Percentiles rank a stretch among this genome's conserved stretches.
These are phyloP conservation scores for Kingdonia uniflora DNA, from an alignment of 164 flowering plant species.

Conservation along the genomic window DNA sequence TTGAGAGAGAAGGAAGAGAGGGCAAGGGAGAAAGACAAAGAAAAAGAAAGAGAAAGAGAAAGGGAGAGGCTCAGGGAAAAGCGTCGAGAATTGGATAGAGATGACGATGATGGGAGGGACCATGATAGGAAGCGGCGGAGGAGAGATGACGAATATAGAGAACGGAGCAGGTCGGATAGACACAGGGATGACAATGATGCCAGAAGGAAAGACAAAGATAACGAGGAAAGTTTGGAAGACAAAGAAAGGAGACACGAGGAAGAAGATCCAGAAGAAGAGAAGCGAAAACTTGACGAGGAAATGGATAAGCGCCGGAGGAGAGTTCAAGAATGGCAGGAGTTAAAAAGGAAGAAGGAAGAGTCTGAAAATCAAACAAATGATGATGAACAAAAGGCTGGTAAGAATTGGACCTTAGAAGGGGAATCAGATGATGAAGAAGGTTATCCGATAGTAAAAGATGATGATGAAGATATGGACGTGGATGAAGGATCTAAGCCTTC, in stretches of 20 bases:
- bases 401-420: constrained; percentile 90
- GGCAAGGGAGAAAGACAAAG: constrained; percentile 7
- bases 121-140: constrained; percentile 41
- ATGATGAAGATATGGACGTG: constrained; percentile 27
- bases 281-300: constrained; percentile 72
- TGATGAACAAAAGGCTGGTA: constrained; percentile 55
- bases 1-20: constrained; percentile 12
- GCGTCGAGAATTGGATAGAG: constrained; percentile 17
- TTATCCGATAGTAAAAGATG: constrained; percentile 21
- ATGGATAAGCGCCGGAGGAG: constrained; percentile 92
- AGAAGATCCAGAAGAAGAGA: constrained; percentile 79
- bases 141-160: constrained; percentile 42
- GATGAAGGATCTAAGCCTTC: constrained; percentile 31
- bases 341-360: constrained; percentile 78
- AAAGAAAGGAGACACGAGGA: constrained; percentile 41
- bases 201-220: constrained; percentile 29
- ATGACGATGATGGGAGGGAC: constrained; percentile 30
- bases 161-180: constrained; percentile 36
- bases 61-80: constrained; percentile 17
- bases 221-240: constrained; percentile 27
- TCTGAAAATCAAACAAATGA: constrained; percentile 48
- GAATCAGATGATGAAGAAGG: constrained; percentile 91
- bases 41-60: constrained; percentile 13
- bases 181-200: constrained; percentile 46
- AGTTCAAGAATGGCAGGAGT: constrained; percentile 98